These are phyloP conservation scores for Suhomyces kunorum DNA, from an alignment of 1,139 yeast genomes.

Conservation along the genomic window DNA sequence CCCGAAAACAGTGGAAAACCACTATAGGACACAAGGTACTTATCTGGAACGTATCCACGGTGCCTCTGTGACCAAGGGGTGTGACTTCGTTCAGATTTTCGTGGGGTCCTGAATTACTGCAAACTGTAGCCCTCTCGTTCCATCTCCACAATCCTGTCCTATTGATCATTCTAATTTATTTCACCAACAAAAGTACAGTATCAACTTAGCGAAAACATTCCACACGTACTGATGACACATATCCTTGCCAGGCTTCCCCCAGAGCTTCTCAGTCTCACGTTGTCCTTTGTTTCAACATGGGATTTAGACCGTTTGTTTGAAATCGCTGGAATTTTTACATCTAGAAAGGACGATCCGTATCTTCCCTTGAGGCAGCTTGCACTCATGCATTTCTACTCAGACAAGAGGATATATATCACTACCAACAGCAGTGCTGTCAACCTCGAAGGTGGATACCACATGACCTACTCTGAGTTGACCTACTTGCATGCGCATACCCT, in stretches of 20 bases:
- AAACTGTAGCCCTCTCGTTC: too few species aligned
- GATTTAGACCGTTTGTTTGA: constrained; percentile 22
- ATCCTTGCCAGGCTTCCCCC: constrained; percentile 16
- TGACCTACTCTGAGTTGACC: constrained; percentile 13
- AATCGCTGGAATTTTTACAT: constrained; percentile 11
- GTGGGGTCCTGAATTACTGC: too few species aligned
- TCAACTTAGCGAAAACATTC: too few species aligned
- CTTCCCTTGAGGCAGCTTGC: constrained; percentile 22
- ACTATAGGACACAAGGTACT: too few species aligned
- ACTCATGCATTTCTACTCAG: constrained; percentile 18
- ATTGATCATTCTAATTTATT: too few species aligned
- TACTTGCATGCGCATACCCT: constrained; percentile 21
- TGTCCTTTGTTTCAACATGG: constrained; percentile 18
- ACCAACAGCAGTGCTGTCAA: constrained; percentile 14
- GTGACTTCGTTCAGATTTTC: too few species aligned
- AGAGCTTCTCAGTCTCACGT: constrained; percentile 18
- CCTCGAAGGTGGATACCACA: constrained; percentile 1
- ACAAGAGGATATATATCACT: constrained; percentile 17
- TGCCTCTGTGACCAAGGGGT: too few species aligned
- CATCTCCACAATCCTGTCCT: too few species aligned
- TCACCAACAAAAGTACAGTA: too few species aligned
- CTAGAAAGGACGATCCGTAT: constrained; percentile 10
- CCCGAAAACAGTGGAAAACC: too few species aligned
- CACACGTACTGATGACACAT: too few species aligned
- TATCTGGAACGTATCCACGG: too few species aligned